Conservation (phyloP, 176 grass and related monocot species). For the Saccharum officinarum region DNA sequence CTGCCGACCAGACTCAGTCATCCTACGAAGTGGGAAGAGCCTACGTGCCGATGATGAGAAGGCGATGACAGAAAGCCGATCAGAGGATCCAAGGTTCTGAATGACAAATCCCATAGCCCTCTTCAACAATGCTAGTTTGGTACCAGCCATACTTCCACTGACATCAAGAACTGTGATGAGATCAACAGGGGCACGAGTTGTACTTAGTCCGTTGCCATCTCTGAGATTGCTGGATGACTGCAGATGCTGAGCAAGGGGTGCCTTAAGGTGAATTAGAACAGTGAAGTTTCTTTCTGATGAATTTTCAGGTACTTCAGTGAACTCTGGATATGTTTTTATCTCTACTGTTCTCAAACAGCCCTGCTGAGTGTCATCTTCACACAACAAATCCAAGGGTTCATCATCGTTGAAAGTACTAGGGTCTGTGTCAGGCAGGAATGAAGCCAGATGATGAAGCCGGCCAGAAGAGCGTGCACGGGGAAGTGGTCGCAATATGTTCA, state of each 20-base stretch:
- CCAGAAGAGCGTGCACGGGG: slow-evolving; percentile 63
- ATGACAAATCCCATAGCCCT: slow-evolving; percentile 98
- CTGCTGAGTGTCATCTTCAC: slow-evolving; percentile 28
- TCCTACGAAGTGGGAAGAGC: slow-evolving; percentile 78
- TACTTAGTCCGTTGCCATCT: slow-evolving; percentile 33
- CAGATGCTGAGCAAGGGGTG: slow-evolving; percentile 51
- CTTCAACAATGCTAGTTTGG: slow-evolving; percentile 89
- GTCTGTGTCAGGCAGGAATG: slow-evolving; percentile 61
- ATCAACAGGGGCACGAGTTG: slow-evolving; percentile 68
- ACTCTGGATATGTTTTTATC: slow-evolving; percentile 79
- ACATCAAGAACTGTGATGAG: slow-evolving; percentile 96
- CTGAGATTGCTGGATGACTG: background rate
- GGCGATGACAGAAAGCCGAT: slow-evolving; percentile 78
- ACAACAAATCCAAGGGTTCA: slow-evolving; percentile 59
- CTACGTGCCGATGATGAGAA: slow-evolving; percentile 89
- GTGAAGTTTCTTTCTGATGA: slow-evolving; percentile 70
- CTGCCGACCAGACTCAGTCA: slow-evolving; percentile 76
- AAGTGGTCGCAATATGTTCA: slow-evolving; percentile 59
- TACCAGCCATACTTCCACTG: slow-evolving; percentile 94
- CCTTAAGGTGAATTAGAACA: slow-evolving; percentile 85
- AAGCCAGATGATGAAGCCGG: slow-evolving; percentile 50
- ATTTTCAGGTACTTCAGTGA: slow-evolving; percentile 67
- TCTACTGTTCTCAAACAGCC: slow-evolving; percentile 63
- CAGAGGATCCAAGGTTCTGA: slow-evolving; percentile 83
- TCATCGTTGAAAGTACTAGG: slow-evolving; percentile 70